Base-by-base conservation (phyloP, 768 basidiomycete species). In the Paxillus ammoniavirescens region DNA sequence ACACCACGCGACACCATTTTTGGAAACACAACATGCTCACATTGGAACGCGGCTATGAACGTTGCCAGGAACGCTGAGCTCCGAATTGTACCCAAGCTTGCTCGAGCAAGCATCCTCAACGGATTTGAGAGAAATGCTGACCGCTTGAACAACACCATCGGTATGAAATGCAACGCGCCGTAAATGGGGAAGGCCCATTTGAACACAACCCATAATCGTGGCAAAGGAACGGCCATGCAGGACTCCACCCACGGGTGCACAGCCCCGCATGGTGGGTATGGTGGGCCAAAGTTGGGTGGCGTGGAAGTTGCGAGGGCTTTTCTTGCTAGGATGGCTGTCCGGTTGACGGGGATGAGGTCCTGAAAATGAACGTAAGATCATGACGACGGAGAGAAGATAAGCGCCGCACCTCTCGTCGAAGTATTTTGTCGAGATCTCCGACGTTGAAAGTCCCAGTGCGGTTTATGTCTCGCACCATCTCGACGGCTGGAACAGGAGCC, bases 91-190 rank as follows among this genome's bases (percentile, higher is more conserved):
- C 93, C 93, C 65, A 82, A 69, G 0, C 79, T 73, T 0, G 89
- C 84, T 53, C 77, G 81, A 8, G 83, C 64, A 1, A 93, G 69
- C 73, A 94, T 85, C 40, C 72, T 74, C 18, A 77, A 67, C 0
- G 94, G 94, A 60, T 86, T 81, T 41, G 79, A 75, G 46, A 79
- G 62, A 66, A 96, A 89, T 0, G 75, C 70, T 23, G 79, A 76
- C 37, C 87, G 76, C 61, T 91, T 90, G 70, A 98, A 92, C 5
- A 97, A 73, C 10, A 98, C 73, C 44, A 87, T 79, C 1, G 96
- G 95, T 28, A 97, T 82, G 54, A 97, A 80, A 68, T 98, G 96
- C 31, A 98, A 72, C 0, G 92, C 93, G 18, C 91, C 87, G 61
- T 98, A 98, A 38, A 87, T 82, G 3, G 84, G 88, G 42, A 89